Base-by-base conservation (phyloP, 1,139 yeast genomes). In the Sugiyamaella pinicola region DNA sequence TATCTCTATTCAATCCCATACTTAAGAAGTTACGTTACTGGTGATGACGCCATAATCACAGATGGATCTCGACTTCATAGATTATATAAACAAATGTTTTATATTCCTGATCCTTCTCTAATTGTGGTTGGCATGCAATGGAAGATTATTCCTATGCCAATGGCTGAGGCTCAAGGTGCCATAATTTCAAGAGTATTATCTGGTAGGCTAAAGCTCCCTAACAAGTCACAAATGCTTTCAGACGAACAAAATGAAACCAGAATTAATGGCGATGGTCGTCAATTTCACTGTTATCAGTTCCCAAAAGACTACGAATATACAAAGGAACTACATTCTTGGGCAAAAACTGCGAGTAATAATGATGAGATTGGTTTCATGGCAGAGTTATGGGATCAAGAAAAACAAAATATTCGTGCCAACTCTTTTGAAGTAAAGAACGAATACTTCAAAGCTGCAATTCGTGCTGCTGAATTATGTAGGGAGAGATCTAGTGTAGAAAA, bases 81-180 rank as follows among this genome's bases (percentile, higher is more conserved):
- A 24, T 65, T 81, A 6, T 83, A 81, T 72, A 71, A 74, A 56
- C 87, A 83, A 47, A 65, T 79, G 1, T 66, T 83, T 44, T 78
- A 78, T 61, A 74, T 73, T 41, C 72, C 75, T 41, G 84, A 81
- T 60, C 85, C 87, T 2, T 75, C 84, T 2, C 63, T 84, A 54
- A 82, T 80, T 1, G 71, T 83, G 42, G 71, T 80, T 24, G 79
- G 82, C 2, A 68, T 80, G 52, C 79, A 82, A 10, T 72, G 79
- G 55, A 73, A 74, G 57, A 78, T 81, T 13, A 73, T 83, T 13
- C 87, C 88, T 1, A 79, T 84, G 58, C 79, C 85, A 46, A 64
- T 78, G 2, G 75, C 84, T 1, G 88, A 84, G 62, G 67, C 80
- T 10, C 87, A 83, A 61, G 84, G 80, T 1, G 74, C 80, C 4